phyloP scores from a whole-genome alignment of 495 filamentous ascomycete species.

The Neurospora sp. region DNA sequence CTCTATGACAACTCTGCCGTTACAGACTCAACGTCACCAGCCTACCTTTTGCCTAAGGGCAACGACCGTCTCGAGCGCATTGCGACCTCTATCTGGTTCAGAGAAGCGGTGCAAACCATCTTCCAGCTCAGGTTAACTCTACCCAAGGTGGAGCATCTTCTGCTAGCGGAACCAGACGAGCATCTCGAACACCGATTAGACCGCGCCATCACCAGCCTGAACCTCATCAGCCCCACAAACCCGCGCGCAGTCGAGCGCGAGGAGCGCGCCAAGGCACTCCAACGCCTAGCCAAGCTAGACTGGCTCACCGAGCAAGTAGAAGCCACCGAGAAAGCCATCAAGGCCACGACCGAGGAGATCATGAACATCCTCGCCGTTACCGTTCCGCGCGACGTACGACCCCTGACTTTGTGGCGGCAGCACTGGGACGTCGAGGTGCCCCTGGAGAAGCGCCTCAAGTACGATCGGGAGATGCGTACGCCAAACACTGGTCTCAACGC shows the following conservation, averaged over 20 bases:
- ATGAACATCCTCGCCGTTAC: background rate
- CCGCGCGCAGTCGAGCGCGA: background rate
- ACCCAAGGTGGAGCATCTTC: background rate
- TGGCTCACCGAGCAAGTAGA: conserved; percentile 1
- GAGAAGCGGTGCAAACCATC: conserved; percentile 1
- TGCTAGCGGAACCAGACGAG: background rate
- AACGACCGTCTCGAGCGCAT: conserved; percentile 3
- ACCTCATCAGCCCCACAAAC: background rate
- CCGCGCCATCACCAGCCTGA: background rate
- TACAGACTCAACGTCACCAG: background rate
- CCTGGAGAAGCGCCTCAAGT: background rate
- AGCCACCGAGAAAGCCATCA: background rate
- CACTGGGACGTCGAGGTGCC: background rate
- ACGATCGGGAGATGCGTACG: background rate
- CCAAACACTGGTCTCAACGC: background rate
- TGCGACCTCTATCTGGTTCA: conserved; percentile 8
- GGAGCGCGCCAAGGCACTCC: background rate
- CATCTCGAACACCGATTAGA: background rate
- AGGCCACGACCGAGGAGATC: background rate
- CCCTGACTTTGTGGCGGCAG: background rate
- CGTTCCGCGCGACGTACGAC: background rate
- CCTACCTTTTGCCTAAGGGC: background rate
- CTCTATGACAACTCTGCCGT: background rate
- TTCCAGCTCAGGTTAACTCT: background rate
- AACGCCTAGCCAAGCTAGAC: background rate